Conservation (phyloP, 208 protist species). For the Trypanosoma scelopori region DNA sequence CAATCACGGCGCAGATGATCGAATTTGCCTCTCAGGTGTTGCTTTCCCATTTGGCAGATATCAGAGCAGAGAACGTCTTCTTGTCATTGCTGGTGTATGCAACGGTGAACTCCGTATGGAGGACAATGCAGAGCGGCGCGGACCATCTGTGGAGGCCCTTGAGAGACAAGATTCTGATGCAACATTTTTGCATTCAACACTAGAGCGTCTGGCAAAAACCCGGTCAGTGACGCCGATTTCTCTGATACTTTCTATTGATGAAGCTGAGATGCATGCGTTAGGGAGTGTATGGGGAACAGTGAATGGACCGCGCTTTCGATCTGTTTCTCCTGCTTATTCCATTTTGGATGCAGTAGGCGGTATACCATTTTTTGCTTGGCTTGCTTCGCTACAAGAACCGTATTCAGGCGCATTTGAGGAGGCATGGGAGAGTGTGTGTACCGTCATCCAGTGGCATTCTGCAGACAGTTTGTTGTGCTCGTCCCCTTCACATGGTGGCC, state of each 20-base stretch:
- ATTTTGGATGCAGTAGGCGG: slow-evolving; percentile 33
- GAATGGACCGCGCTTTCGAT: slow-evolving; percentile 26
- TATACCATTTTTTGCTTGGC: slow-evolving; percentile 29
- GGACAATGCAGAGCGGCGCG: slow-evolving; percentile 1
- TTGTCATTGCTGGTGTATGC: slow-evolving; percentile 20
- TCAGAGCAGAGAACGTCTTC: slow-evolving; percentile 12
- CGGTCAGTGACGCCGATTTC: neutral
- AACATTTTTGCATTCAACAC: neutral
- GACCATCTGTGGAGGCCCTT: neutral
- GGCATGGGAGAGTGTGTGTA: slow-evolving; percentile 27
- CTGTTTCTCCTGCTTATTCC: slow-evolving; percentile 28
- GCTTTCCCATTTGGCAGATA: slow-evolving; percentile 24
- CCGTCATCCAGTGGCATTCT: slow-evolving; percentile 16
- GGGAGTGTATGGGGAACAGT: slow-evolving; percentile 7
- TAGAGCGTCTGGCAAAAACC: slow-evolving; percentile 6
- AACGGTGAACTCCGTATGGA: slow-evolving; percentile 11
- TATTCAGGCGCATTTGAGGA: slow-evolving; percentile 20
- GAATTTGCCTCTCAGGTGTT: slow-evolving; percentile 6
- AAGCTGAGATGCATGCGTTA: neutral
- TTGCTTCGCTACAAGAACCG: slow-evolving; percentile 22
- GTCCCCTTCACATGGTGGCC: slow-evolving; percentile 11
- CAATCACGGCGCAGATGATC: neutral
- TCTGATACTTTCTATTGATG: slow-evolving; percentile 12
- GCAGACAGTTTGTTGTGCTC: slow-evolving; percentile 10
- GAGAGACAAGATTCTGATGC: slow-evolving; percentile 6